Evolutionary conservation across 1,284 basidiomycete genomes (phyloP).

Genomic region (Melampsora allii-populina): DNA sequence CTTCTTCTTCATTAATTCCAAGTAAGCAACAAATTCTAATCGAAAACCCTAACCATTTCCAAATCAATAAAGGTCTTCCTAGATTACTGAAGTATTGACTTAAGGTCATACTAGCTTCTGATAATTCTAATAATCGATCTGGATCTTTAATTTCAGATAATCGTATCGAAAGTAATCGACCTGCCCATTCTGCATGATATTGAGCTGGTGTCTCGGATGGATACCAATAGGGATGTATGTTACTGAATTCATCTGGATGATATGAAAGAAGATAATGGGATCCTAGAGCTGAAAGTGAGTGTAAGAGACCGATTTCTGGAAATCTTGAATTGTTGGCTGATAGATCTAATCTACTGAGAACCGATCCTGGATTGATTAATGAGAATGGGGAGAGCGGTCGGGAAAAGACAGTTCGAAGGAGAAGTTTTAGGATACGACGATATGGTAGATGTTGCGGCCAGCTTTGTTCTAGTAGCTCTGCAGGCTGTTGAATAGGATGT

Average conservation of each 20-base stretch:
- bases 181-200: constrained; percentile 30
- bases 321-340: constrained; percentile 6
- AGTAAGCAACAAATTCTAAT: constrained; percentile 26
- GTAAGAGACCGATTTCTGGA: constrained; percentile 30
- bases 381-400: constrained; percentile 29
- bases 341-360: constrained; percentile 18
- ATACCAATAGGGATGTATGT: constrained; percentile 16
- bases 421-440: constrained; percentile 11
- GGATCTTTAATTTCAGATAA: constrained; percentile 1
- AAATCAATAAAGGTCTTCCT: constrained; percentile 35
- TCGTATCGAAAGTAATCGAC: constrained; percentile 4
- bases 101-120: constrained; percentile 17
- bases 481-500: constrained; percentile 1
- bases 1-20: constrained; percentile 6
- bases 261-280: constrained; percentile 15
- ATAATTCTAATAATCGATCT: constrained; percentile 16
- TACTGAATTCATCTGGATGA: not conserved
- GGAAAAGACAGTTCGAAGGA: constrained; percentile 23
- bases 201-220: not conserved
- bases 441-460: constrained; percentile 34
- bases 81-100: constrained; percentile 26
- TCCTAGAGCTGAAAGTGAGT: constrained; percentile 32
- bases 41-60: constrained; percentile 41
- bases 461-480: not conserved
- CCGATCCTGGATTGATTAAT: constrained; percentile 14